Evolutionary conservation across 2,329 filamentous ascomycete species (phyloP).

Genomic region (Paraconiothyrium brasiliense): DNA sequence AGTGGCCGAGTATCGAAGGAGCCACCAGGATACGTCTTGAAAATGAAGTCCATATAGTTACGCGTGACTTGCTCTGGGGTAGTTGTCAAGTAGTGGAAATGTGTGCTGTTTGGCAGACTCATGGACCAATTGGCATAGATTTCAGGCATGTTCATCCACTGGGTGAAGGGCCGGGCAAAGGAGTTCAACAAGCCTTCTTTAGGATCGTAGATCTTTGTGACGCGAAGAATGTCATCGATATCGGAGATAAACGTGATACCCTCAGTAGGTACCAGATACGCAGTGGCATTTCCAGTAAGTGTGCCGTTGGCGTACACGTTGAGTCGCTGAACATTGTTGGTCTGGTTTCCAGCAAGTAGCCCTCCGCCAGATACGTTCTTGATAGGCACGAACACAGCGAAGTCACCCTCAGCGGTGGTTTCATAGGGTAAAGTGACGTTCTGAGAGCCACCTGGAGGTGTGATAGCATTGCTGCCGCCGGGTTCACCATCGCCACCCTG

Average conservation of each 20-base stretch:
- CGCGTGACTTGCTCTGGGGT: slow-evolving; percentile 80
- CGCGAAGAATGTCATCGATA: slow-evolving; percentile 81
- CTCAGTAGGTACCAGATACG: slow-evolving; percentile 75
- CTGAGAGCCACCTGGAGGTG: slow-evolving; percentile 68
- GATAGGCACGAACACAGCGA: slow-evolving; percentile 74
- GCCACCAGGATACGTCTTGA: slow-evolving; percentile 78
- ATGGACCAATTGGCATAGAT: slow-evolving; percentile 79
- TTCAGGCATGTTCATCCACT: slow-evolving; percentile 82
- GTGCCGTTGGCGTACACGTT: slow-evolving; percentile 74
- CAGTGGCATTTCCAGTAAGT: slow-evolving; percentile 75
- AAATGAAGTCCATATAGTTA: slow-evolving; percentile 83
- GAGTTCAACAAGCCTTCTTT: slow-evolving; percentile 79
- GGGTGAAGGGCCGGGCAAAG: slow-evolving; percentile 74
- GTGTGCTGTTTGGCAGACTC: slow-evolving; percentile 69
- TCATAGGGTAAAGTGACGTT: slow-evolving; percentile 70
- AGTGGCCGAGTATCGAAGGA: slow-evolving; percentile 78
- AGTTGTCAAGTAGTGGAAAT: slow-evolving; percentile 85
- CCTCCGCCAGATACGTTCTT: slow-evolving; percentile 63
- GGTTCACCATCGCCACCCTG: slow-evolving; percentile 62
- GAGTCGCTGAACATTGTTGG: slow-evolving; percentile 70
- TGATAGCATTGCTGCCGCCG: slow-evolving; percentile 61
- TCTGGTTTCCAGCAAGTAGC: slow-evolving; percentile 71
- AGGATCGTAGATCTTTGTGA: slow-evolving; percentile 82
- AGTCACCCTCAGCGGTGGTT: slow-evolving; percentile 75
- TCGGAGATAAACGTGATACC: slow-evolving; percentile 79